phyloP scores from a whole-genome alignment of 1,139 yeast species.

The Chernovozyma sophiae-reginae region DNA sequence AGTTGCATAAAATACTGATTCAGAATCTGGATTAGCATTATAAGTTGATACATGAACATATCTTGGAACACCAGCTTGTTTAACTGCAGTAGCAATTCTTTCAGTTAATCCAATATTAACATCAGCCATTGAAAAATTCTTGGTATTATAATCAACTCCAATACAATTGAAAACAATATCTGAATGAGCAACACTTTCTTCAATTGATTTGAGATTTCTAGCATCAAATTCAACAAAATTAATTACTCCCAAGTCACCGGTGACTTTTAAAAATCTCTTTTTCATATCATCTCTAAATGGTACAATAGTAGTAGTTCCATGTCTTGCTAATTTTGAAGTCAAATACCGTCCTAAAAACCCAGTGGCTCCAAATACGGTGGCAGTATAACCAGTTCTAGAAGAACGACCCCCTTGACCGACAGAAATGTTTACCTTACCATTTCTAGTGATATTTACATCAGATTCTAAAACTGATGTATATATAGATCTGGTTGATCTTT shows the following conservation, averaged over 20 bases:
- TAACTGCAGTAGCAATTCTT: slow-evolving; percentile 72
- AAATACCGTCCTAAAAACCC: slow-evolving; percentile 79
- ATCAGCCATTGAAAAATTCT: slow-evolving; percentile 79
- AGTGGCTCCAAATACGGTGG: slow-evolving; percentile 81
- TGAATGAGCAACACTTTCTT: slow-evolving; percentile 75
- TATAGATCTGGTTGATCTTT: slow-evolving; percentile 23
- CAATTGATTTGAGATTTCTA: slow-evolving; percentile 71
- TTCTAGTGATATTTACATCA: slow-evolving; percentile 71
- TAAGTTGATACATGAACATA: slow-evolving; percentile 76
- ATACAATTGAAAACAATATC: slow-evolving; percentile 80
- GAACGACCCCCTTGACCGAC: slow-evolving; percentile 81
- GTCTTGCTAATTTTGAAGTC: slow-evolving; percentile 69
- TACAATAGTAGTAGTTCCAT: slow-evolving; percentile 73
- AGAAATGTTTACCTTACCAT: slow-evolving; percentile 68
- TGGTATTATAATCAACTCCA: slow-evolving; percentile 75
- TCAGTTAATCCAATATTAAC: slow-evolving; percentile 76
- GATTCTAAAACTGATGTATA: slow-evolving; percentile 43
- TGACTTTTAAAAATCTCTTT: slow-evolving; percentile 73
- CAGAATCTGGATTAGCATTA: slow-evolving; percentile 68
- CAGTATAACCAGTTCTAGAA: slow-evolving; percentile 87
- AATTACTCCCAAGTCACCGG: slow-evolving; percentile 86
- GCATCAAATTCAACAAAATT: slow-evolving; percentile 81
- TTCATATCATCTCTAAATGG: slow-evolving; percentile 82
- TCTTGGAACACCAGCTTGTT: slow-evolving; percentile 72
- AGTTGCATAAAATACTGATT: slow-evolving; percentile 70